Conservation (phyloP, 2,329 filamentous ascomycete genomes). For the Fusarium sp. region DNA sequence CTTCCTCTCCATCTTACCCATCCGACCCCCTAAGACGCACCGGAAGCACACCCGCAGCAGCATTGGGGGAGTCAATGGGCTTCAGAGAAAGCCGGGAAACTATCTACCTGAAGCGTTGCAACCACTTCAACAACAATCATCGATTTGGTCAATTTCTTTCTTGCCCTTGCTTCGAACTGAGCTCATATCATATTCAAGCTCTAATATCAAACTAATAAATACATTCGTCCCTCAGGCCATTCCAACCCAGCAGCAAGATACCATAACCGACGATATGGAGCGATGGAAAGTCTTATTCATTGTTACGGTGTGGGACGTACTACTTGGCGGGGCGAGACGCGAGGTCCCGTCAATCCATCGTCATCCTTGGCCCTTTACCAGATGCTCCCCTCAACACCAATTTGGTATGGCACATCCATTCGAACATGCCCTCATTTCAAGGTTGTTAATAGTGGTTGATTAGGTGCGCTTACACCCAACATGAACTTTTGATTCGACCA, state of each 20-base stretch:
- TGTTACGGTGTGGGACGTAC: slow-evolving; percentile 26
- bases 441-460: background rate
- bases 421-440: background rate
- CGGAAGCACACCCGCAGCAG: slow-evolving; percentile 22
- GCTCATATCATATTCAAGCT: too few relatives aligned
- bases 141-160: too few relatives aligned
- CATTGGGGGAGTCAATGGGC: too few relatives aligned
- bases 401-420: background rate
- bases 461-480: background rate
- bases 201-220: too few relatives aligned
- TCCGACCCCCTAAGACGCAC: slow-evolving; percentile 5
- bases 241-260: too few relatives aligned
- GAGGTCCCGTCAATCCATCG: slow-evolving; percentile 28
- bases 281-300: slow-evolving; percentile 2
- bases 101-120: background rate
- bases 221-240: too few relatives aligned
- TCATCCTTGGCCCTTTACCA: slow-evolving; percentile 16
- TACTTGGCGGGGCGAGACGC: slow-evolving; percentile 18
- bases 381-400: slow-evolving; percentile 5
- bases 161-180: too few relatives aligned
- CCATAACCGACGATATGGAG: too few relatives aligned
- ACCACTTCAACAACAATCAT: background rate
- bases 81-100: background rate
- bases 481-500: background rate
- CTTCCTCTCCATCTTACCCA: slow-evolving; percentile 1